A percentile compares a stretch with the other conserved stretches of the same genome.
Conservation (phyloP, 345 rosid species). For the Gossypium longicalyx region DNA sequence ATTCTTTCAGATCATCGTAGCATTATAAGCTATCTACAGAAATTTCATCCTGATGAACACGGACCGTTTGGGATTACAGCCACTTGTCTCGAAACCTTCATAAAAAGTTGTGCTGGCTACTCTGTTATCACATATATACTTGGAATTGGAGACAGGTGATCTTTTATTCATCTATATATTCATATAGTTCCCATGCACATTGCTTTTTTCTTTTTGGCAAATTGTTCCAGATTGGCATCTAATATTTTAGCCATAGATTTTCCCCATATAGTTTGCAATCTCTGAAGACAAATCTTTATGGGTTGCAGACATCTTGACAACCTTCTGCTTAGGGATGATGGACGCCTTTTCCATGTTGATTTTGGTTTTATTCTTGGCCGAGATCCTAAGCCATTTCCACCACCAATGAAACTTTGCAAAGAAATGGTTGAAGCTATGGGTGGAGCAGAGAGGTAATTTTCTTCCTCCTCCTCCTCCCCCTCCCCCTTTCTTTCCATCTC, state of each 20-base stretch:
- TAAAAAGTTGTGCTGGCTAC: constrained; percentile 97
- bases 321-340: constrained; percentile 94
- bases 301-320: constrained; percentile 82
- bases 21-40: constrained; percentile 84
- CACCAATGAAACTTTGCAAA: constrained; percentile 99
- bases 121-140: constrained; percentile 94
- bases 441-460: constrained; percentile 83
- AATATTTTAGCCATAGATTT: constrained; percentile 7
- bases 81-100: constrained; percentile 89
- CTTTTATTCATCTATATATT: neutral
- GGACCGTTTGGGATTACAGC: constrained; percentile 96
- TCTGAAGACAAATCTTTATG: constrained; percentile 16
- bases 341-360: constrained; percentile 96
- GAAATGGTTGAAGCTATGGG: constrained; percentile 99
- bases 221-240: neutral
- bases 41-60: constrained; percentile 95
- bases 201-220: neutral
- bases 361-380: constrained; percentile 95
- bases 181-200: neutral
- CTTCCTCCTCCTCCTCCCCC: neutral
- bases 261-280: neutral
- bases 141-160: constrained; percentile 96
- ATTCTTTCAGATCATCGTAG: constrained; percentile 93
- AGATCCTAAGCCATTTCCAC: constrained; percentile 98
- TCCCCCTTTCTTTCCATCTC: neutral